Evolutionary conservation across 2,329 filamentous ascomycete genomes (phyloP).

Genomic region (Capronia coronata): DNA sequence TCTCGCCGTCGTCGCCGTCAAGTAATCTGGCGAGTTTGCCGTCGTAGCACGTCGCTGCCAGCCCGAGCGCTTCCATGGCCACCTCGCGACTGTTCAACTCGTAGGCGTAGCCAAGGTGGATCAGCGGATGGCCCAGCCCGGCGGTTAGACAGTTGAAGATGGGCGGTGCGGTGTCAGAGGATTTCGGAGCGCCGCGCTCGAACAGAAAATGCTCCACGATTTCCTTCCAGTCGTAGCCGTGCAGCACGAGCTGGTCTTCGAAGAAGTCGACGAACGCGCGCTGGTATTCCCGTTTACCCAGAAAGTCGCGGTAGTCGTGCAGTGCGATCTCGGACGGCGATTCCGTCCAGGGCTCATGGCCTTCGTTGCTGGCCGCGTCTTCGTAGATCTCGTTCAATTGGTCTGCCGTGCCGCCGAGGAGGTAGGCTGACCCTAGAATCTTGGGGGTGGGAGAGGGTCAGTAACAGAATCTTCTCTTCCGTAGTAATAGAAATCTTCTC

Average conservation of each 20-base stretch:
- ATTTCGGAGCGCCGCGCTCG: slow-evolving; percentile 42
- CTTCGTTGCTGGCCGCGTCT: slow-evolving; percentile 53
- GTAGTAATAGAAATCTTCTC: too few relatives aligned
- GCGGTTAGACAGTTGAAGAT: slow-evolving; percentile 73
- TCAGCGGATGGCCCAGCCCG: slow-evolving; percentile 81
- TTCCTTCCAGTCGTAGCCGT: slow-evolving; percentile 76
- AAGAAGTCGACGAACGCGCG: slow-evolving; percentile 91
- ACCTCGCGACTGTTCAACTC: slow-evolving; percentile 80
- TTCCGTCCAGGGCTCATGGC: slow-evolving; percentile 70
- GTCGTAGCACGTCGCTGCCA: slow-evolving; percentile 60
- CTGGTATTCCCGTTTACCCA: slow-evolving; percentile 77
- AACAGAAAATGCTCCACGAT: slow-evolving; percentile 73
- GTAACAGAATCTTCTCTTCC: too few relatives aligned
- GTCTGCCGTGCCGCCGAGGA: slow-evolving; percentile 67
- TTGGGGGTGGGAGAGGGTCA: slow-evolving; percentile 14
- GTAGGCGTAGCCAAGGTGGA: slow-evolving; percentile 89
- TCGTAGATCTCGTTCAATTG: slow-evolving; percentile 80
- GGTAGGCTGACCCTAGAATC: slow-evolving; percentile 76
- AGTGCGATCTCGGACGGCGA: slow-evolving; percentile 77
- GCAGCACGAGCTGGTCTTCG: slow-evolving; percentile 73
- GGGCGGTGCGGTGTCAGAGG: slow-evolving; percentile 40
- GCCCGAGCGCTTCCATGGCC: slow-evolving; percentile 76
- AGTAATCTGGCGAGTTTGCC: slow-evolving; percentile 53
- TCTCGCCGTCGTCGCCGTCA: too few relatives aligned
- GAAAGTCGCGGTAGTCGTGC: slow-evolving; percentile 78